Base-by-base conservation (phyloP, 2,329 filamentous ascomycete genomes). In the Fusarium sp. region DNA sequence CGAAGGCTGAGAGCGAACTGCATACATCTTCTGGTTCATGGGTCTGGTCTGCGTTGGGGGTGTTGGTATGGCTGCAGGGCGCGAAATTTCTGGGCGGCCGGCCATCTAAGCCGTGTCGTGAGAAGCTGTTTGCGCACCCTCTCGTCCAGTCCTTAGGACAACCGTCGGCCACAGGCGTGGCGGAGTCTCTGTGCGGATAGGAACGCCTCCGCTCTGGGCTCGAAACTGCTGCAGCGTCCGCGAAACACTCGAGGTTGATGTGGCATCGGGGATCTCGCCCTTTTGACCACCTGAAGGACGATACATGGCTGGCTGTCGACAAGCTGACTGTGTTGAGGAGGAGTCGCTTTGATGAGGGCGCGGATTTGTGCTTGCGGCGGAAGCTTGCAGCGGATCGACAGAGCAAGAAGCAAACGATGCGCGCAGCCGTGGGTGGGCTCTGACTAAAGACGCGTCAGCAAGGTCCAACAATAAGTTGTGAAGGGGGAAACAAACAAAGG, bases 171-270 rank as follows among this genome's bases (percentile, higher is more conserved):
- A 35, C 4, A 74, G 67, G 11, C 58, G 65, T 2, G 36, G 59
- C 8, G 27, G 18, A 27, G 22, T 7, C 16, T 9, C 20, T 10
- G 11, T n/a, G 5, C 36, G 11, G 13, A 35, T n/a, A 16, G 71
- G n/a, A 9, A 38, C 10, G 2, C 14, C 14, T 57, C 20, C 31
- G 14, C 50, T 56, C 50, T 71, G 29, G 2, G 50, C 62, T 13
- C 57, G 40, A 5, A 71, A 56, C 11, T 47, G 38, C 20, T 57
- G 47, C 11, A 73, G 52, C 4, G 70, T 70, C 7, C 47, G 70
- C 20, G 31, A 40, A n/a, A 67, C 31, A 6, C 66, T 74, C 9
- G 62, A 35, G 8, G 47, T 63, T n/a, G 66, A 40, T 6, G 59
- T 47, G 4, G 52, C 62, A 10, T 61, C 61, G 18, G 35, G 25